phyloP scores from a whole-genome alignment of 257 asterid species.

The Rubia yunnanensis region DNA sequence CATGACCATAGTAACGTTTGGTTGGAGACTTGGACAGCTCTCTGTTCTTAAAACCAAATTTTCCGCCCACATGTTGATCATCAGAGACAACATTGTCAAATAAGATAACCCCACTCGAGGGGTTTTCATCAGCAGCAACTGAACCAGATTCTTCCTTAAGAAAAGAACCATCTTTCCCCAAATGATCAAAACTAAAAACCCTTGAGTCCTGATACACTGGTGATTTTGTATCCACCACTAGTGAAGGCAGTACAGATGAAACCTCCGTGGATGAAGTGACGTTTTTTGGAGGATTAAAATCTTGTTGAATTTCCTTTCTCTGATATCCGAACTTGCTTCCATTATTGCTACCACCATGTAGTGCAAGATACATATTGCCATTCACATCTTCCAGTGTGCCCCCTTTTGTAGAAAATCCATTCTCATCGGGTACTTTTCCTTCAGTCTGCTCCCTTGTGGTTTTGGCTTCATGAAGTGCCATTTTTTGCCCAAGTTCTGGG shows the following conservation, averaged over 20 bases:
- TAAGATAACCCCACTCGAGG: slow-evolving; percentile 22
- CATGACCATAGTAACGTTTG: slow-evolving; percentile 41
- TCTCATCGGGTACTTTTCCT: no score
- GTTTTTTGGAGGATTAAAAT: background rate
- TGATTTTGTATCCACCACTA: slow-evolving; percentile 4
- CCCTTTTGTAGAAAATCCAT: no score
- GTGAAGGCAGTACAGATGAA: slow-evolving; percentile 19
- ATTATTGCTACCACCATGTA: slow-evolving; percentile 17
- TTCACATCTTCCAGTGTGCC: no score
- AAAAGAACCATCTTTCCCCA: slow-evolving; percentile 12
- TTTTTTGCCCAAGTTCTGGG: slow-evolving; percentile 10
- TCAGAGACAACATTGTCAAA: slow-evolving; percentile 27
- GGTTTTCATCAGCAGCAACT: slow-evolving; percentile 20
- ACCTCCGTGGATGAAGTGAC: slow-evolving; percentile 13
- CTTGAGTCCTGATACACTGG: slow-evolving; percentile 17
- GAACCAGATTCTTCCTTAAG: slow-evolving; percentile 12
- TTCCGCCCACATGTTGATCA: slow-evolving; percentile 27
- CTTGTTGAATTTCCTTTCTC: slow-evolving; percentile 18
- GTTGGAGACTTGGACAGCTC: slow-evolving; percentile 31
- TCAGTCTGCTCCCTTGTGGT: slow-evolving; percentile 12
- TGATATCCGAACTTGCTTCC: slow-evolving; percentile 17
- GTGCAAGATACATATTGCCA: slow-evolving; percentile 7
- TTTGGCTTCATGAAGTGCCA: slow-evolving; percentile 10
- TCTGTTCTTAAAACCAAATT: slow-evolving; percentile 14
- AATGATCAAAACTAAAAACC: slow-evolving; percentile 6